These are phyloP conservation scores for Psidium friedrichsthalianum DNA, from an alignment of 345 rosid species.

Conservation along the genomic window DNA sequence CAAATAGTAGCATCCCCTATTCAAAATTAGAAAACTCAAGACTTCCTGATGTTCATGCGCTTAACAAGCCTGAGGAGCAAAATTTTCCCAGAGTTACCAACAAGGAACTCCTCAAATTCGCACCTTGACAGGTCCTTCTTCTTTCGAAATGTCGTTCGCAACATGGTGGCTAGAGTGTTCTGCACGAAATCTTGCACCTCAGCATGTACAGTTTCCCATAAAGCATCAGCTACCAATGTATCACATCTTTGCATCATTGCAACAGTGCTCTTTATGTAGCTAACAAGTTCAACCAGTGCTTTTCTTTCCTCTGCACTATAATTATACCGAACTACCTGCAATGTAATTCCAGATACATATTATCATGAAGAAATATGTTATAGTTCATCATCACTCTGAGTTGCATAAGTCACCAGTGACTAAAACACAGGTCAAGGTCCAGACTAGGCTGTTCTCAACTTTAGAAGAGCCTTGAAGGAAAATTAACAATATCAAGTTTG, in stretches of 20 bases:
- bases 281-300: conserved; percentile 83
- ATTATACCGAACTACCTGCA: conserved; percentile 88
- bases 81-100: background rate
- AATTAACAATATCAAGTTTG: background rate
- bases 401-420: background rate
- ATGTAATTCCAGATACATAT: conserved; percentile 1
- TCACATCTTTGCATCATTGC: conserved; percentile 91
- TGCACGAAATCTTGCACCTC: conserved; percentile 99
- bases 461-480: background rate
- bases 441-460: background rate
- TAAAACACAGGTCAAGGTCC: background rate
- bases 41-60: background rate
- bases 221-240: conserved; percentile 90
- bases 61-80: background rate
- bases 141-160: conserved; percentile 87
- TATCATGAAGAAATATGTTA: conserved; percentile 2
- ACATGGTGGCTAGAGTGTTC: conserved; percentile 87
- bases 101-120: background rate
- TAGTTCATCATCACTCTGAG: background rate
- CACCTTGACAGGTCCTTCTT: conserved; percentile 95
- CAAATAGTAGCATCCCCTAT: background rate
- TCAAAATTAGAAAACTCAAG: background rate
- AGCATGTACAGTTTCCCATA: conserved; percentile 98
- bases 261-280: conserved; percentile 88
- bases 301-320: conserved; percentile 88